Evolutionary conservation across 108 stramenopile genomes (phyloP).

Genomic region (Chaetoceros tenuissimus): DNA sequence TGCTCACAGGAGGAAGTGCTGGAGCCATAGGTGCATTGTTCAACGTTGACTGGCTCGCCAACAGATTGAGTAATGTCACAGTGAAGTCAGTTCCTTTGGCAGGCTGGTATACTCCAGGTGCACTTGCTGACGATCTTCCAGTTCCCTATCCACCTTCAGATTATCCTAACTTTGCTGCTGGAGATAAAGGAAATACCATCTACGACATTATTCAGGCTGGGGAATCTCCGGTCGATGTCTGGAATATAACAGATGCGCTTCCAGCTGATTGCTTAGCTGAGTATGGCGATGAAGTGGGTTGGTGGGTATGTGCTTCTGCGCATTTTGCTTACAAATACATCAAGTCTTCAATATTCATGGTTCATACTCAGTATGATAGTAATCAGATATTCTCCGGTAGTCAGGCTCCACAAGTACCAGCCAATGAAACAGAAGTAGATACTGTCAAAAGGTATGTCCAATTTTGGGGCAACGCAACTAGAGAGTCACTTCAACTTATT

Average conservation of each 20-base stretch:
- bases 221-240: slow-evolving; percentile 2
- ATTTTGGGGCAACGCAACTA: too few species aligned
- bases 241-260: neutral
- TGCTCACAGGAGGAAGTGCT: slow-evolving; percentile 2
- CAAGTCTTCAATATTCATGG: slow-evolving; percentile 1
- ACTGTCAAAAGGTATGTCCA: too few species aligned
- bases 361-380: too few species aligned
- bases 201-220: slow-evolving; percentile 2
- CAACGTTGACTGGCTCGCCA: slow-evolving; percentile 1
- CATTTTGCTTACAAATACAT: slow-evolving; percentile 8
- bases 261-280: neutral
- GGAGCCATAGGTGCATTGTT: slow-evolving; percentile 1
- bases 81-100: slow-evolving; percentile 2
- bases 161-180: slow-evolving; percentile 2
- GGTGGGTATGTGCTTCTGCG: slow-evolving; percentile 1
- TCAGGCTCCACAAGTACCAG: too few species aligned
- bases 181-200: neutral
- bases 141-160: neutral
- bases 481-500: too few species aligned
- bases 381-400: too few species aligned
- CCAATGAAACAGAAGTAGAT: too few species aligned
- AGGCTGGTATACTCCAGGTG: slow-evolving; percentile 4
- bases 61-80: neutral
- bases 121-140: slow-evolving; percentile 1
- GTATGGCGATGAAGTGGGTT: neutral